A percentile compares a stretch with the other conserved stretches of the same genome.
These are phyloP conservation scores for Fusarium albidum DNA, from an alignment of 2,329 filamentous ascomycete species.

Conservation along the genomic window DNA sequence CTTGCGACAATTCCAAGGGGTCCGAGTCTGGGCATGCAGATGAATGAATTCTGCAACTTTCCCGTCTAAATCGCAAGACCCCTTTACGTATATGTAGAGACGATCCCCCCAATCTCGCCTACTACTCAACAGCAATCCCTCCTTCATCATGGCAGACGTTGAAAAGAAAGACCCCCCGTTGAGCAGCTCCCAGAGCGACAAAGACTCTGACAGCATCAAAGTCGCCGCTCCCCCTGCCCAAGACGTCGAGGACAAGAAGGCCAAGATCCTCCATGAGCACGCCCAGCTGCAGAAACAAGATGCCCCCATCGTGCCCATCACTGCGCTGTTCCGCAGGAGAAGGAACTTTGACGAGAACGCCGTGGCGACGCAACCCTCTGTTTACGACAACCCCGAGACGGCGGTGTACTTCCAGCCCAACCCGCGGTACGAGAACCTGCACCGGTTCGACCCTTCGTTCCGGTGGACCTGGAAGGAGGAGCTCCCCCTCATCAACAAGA, in stretches of 20 bases:
- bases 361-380: background rate
- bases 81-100: background rate
- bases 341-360: background rate
- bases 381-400: background rate
- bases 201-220: background rate
- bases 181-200: background rate
- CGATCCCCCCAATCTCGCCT: too few species aligned
- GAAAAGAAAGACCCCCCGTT: background rate
- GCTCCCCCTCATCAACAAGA: conserved; percentile 37
- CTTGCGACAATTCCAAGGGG: background rate
- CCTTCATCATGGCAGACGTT: background rate
- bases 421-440: conserved; percentile 45
- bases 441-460: conserved; percentile 56
- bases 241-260: background rate
- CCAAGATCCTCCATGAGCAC: background rate
- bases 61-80: background rate
- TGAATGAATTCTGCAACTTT: background rate
- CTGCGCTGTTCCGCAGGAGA: background rate
- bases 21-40: background rate
- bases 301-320: background rate
- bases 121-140: too few species aligned
- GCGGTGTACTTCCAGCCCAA: conserved; percentile 3
- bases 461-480: conserved; percentile 55
- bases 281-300: background rate
- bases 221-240: background rate